Percentiles rank a stretch among this genome's conserved stretches.
Evolutionary conservation across 169 alveolate species (phyloP).

Genomic region (Eimeria necatrix): DNA sequence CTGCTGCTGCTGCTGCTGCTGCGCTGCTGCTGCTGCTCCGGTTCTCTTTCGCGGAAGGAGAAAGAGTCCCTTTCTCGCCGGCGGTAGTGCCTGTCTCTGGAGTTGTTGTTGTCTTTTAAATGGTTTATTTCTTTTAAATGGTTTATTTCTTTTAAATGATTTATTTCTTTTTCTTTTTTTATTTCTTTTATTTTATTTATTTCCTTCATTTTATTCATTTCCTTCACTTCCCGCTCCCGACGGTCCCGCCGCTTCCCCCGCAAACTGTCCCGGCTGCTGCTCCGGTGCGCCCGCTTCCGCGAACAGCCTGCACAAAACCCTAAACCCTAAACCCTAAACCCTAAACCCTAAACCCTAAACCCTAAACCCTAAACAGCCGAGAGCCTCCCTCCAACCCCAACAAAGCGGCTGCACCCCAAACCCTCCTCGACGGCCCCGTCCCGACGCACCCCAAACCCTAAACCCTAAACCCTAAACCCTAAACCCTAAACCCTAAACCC

Average conservation of each 20-base stretch:
- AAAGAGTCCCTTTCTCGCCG: not conserved
- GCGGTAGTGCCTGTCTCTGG: not conserved
- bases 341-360: not conserved
- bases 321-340: not conserved
- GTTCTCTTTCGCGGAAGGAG: not conserved
- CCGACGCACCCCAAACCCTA: not conserved
- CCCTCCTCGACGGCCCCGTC: not conserved
- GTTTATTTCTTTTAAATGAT: not conserved
- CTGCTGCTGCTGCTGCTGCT: not conserved
- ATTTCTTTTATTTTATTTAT: not conserved
- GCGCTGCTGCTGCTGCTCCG: too few relatives aligned
- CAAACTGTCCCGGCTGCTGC: conserved; percentile 28
- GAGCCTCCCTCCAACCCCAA: too few relatives aligned
- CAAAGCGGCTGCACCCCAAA: too few relatives aligned
- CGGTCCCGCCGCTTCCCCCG: not conserved
- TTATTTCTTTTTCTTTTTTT: not conserved
- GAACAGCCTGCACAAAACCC: conserved; percentile 1
- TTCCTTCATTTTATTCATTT: not conserved
- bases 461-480: not conserved
- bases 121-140: not conserved
- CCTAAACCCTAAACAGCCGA: not conserved
- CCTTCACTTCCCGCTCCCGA: conserved; percentile 45
- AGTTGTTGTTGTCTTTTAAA: not conserved
- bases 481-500: conserved; percentile 5
- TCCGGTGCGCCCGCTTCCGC: conserved; percentile 23